Conservation (phyloP, 169 alveolate genomes). For the Eimeria maxima region DNA sequence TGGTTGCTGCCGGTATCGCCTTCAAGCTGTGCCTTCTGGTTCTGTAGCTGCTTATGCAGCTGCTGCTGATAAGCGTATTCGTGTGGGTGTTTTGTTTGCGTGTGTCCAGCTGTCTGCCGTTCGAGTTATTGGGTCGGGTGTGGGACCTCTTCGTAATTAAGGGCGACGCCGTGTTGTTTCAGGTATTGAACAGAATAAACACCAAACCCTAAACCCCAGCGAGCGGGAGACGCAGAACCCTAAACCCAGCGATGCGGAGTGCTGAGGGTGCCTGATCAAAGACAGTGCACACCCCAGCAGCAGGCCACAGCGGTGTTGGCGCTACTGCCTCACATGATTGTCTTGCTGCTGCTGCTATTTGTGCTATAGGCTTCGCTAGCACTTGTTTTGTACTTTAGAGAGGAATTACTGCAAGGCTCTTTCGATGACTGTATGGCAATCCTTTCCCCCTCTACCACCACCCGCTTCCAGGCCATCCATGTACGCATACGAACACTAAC, state of each 20-base stretch:
- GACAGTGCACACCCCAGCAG: not conserved
- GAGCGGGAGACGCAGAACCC: not conserved
- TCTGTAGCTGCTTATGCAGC: not conserved
- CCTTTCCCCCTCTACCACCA: slow-evolving; percentile 70
- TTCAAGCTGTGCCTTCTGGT: not conserved
- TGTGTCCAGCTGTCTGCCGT: slow-evolving; percentile 71
- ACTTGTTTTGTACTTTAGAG: slow-evolving; percentile 55
- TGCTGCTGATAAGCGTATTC: not conserved
- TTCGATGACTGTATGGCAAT: slow-evolving; percentile 67
- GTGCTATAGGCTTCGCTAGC: slow-evolving; percentile 70
- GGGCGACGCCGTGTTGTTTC: slow-evolving; percentile 78
- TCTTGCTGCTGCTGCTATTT: slow-evolving; percentile 12
- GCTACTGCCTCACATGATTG: not conserved
- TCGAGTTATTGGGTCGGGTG: slow-evolving; percentile 78
- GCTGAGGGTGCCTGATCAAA: not conserved
- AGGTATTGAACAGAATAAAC: slow-evolving; percentile 17
- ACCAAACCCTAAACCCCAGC: not conserved
- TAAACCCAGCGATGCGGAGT: not conserved
- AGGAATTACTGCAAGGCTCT: slow-evolving; percentile 70
- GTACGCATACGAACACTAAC: slow-evolving; percentile 30
- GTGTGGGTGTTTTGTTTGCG: not conserved
- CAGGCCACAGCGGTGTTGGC: not conserved
- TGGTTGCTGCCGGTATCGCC: not conserved
- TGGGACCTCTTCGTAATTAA: slow-evolving; percentile 79
- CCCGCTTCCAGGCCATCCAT: slow-evolving; percentile 67